phyloP scores from a whole-genome alignment of 768 basidiomycete species.

The Tulasnella sp. region DNA sequence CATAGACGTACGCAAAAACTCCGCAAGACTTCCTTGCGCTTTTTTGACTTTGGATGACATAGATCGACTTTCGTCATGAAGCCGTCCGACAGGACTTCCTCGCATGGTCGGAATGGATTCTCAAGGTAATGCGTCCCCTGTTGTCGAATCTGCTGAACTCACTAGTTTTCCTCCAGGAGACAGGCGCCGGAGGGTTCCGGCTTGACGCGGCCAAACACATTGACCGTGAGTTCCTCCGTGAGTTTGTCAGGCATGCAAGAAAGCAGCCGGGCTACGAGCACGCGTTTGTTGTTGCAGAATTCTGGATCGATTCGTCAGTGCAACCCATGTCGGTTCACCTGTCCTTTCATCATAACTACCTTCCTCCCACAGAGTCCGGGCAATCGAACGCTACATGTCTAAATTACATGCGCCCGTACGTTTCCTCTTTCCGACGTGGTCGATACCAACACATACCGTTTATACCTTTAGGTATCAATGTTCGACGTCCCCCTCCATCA shows the following conservation, averaged over 20 bases:
- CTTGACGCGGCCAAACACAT: slow-evolving; percentile 90
- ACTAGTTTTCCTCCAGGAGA: slow-evolving; percentile 22
- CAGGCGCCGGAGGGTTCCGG: slow-evolving; percentile 51
- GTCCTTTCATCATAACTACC: neutral
- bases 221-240: slow-evolving; percentile 52
- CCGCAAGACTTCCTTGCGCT: neutral
- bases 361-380: neutral
- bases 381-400: slow-evolving; percentile 10
- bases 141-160: slow-evolving; percentile 4
- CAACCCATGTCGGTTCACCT: neutral
- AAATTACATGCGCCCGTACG: slow-evolving; percentile 8
- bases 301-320: slow-evolving; percentile 58
- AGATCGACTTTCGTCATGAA: slow-evolving; percentile 79
- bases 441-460: neutral
- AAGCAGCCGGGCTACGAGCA: slow-evolving; percentile 25
- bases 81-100: slow-evolving; percentile 62
- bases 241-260: slow-evolving; percentile 41
- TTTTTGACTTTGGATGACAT: neutral
- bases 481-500: slow-evolving; percentile 87
- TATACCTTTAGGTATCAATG: slow-evolving; percentile 54
- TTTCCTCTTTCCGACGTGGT: neutral
- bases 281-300: slow-evolving; percentile 67
- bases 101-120: slow-evolving; percentile 68
- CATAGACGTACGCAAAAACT: slow-evolving; percentile 36
- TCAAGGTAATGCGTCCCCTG: slow-evolving; percentile 32